These are phyloP conservation scores for Cornus suecica DNA, from an alignment of 148 eudicot species.

Conservation along the genomic window DNA sequence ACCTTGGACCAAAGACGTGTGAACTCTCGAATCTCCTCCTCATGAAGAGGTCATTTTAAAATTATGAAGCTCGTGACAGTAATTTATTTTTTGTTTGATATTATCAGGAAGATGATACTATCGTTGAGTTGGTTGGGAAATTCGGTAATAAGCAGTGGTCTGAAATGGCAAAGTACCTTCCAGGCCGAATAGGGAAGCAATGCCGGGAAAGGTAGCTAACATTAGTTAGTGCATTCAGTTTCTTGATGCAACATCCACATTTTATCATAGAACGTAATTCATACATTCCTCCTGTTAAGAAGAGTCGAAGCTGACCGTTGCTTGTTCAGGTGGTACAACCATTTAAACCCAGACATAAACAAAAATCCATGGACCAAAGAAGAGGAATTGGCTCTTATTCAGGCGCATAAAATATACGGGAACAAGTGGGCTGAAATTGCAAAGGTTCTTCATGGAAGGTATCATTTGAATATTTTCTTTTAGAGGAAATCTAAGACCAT, in stretches of 20 bases:
- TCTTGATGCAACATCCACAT: background rate
- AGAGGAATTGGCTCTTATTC: constrained; percentile 52
- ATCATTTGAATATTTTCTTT: background rate
- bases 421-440: constrained; percentile 84
- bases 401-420: constrained; percentile 53
- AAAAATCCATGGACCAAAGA: constrained; percentile 69
- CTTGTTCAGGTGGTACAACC: constrained; percentile 66
- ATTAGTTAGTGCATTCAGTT: background rate
- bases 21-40: background rate
- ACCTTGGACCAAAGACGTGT: constrained; percentile 83
- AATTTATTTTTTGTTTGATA: background rate
- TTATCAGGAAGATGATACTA: constrained; percentile 70
- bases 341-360: constrained; percentile 69
- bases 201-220: constrained; percentile 70
- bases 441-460: constrained; percentile 82
- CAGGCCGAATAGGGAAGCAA: constrained; percentile 85
- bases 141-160: constrained; percentile 71
- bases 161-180: constrained; percentile 60
- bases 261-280: too few relatives aligned
- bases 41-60: background rate
- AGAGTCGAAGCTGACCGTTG: background rate
- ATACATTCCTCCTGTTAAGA: background rate
- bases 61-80: background rate
- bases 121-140: constrained; percentile 56
- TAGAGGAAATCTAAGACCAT: too few relatives aligned